phyloP scores from a whole-genome alignment of 1,139 yeast species.

The Schwanniomyces etchellsii region DNA sequence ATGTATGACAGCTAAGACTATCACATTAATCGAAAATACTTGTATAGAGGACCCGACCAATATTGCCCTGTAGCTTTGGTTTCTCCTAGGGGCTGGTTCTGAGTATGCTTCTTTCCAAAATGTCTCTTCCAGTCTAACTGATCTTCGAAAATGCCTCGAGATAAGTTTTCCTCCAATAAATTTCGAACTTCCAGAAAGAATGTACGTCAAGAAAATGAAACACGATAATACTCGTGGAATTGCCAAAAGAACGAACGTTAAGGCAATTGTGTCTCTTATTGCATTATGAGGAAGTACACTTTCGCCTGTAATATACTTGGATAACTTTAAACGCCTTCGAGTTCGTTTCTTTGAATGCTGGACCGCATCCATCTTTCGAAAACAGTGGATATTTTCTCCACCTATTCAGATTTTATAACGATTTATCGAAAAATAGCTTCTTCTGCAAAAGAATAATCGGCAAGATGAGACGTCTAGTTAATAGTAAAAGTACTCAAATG shows the following conservation, averaged over 20 bases:
- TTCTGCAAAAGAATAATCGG: too few relatives aligned
- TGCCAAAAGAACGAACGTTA: conserved; percentile 33
- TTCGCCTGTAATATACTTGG: background rate
- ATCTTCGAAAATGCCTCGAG: conserved; percentile 20
- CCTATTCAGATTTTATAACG: too few relatives aligned
- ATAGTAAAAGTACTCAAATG: too few relatives aligned
- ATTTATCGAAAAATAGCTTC: too few relatives aligned
- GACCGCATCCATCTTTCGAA: too few relatives aligned
- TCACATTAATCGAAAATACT: conserved; percentile 22
- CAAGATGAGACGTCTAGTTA: too few relatives aligned
- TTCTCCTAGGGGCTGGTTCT: conserved; percentile 5
- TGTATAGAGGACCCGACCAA: conserved; percentile 16
- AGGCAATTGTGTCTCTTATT: conserved; percentile 39
- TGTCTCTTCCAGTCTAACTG: background rate
- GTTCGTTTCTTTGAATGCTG: too few relatives aligned
- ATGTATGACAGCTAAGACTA: conserved; percentile 24
- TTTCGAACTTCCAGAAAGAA: conserved; percentile 37
- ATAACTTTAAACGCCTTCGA: too few relatives aligned
- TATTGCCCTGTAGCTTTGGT: conserved; percentile 13
- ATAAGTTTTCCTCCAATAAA: conserved; percentile 38
- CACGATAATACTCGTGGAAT: conserved; percentile 39
- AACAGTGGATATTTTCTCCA: too few relatives aligned
- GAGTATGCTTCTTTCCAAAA: background rate
- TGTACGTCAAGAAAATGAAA: conserved; percentile 30
- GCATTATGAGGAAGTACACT: conserved; percentile 8